Base-by-base conservation (phyloP, 805 yeast species). In the Saturnispora bothae region DNA sequence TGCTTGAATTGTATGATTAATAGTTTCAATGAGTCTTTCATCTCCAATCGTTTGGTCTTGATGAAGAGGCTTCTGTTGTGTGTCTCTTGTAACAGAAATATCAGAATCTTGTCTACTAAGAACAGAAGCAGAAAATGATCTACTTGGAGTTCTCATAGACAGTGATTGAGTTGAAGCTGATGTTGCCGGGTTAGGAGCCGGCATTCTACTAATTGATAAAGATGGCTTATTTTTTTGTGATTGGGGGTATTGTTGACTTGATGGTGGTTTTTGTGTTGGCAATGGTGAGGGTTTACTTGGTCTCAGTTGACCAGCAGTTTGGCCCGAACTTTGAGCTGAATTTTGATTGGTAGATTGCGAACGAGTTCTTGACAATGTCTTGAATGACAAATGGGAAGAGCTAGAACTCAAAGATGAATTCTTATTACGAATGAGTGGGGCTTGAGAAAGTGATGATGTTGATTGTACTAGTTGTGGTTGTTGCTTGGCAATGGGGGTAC, bases 1-100 rank as follows among this genome's bases (percentile, higher is more conserved):
- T 38, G 81, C 52, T 43, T 57, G 59, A 8, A 58, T 49, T 2
- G 61, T 53, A 36, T 53, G 50, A 21, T 34, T 36, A n/a, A 57
- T 54, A 15, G 53, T 31, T 18, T 56, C 60, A 35, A 41, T 53
- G 28, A 57, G 40, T 32, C 51, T 51, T 6, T 51, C 57, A 40
- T 57, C 56, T 26, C 53, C 58, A n/a, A 45, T 41, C 1, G 42
- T n/a, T 9, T 41, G 27, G 14, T 45, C 40, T 12, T 7, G 20
- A 18, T 36, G 16, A 32, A 5, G 25, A 10, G 10, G 7, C 25
- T 8, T 10, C 25, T 22, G 25, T 22, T n/a, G 28, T n/a, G 7
- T 12, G 15, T 10, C 15, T 26, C n/a, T 7, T 22, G 25, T 14
- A 42, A 14, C 38, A n/a, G 51, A 47, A 30, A 52, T 31, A 17